These are phyloP conservation scores for Comarum palustre DNA, from an alignment of 306 rosid species.

Conservation along the genomic window DNA sequence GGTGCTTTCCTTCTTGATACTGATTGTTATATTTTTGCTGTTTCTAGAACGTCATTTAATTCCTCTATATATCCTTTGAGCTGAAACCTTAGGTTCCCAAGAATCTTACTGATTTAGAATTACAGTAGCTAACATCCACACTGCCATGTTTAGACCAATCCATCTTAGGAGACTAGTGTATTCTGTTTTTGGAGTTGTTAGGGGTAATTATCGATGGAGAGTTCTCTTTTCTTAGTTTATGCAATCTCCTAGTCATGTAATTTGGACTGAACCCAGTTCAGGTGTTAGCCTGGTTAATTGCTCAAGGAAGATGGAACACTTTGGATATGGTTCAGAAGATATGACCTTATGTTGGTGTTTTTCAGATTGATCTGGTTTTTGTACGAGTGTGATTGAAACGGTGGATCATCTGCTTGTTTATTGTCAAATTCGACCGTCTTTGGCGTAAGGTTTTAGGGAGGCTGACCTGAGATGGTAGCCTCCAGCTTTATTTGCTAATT, in stretches of 20 bases:
- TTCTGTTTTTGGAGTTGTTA: not conserved
- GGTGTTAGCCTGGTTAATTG: not conserved
- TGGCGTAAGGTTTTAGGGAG: not conserved
- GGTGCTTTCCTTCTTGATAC: not conserved
- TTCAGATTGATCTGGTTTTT: not conserved
- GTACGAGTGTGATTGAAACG: not conserved
- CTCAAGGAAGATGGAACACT: not conserved
- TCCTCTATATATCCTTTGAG: not conserved
- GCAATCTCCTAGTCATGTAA: not conserved
- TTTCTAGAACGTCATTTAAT: not conserved
- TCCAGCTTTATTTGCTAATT: not conserved
- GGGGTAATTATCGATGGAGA: not conserved
- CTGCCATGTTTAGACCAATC: not conserved
- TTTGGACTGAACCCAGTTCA: not conserved
- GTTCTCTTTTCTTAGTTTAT: not conserved
- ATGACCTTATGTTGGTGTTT: not conserved
- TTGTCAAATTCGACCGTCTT: not conserved
- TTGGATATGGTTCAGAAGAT: not conserved
- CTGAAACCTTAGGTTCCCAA: not conserved
- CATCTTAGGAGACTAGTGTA: not conserved
- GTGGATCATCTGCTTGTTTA: not conserved
- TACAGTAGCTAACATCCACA: not conserved
- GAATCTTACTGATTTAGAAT: not conserved
- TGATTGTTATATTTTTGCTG: not conserved
- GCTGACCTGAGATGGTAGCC: not conserved